phyloP scores from a whole-genome alignment of 2,329 filamentous ascomycete genomes.

The Arthrobotrys megalospora region DNA sequence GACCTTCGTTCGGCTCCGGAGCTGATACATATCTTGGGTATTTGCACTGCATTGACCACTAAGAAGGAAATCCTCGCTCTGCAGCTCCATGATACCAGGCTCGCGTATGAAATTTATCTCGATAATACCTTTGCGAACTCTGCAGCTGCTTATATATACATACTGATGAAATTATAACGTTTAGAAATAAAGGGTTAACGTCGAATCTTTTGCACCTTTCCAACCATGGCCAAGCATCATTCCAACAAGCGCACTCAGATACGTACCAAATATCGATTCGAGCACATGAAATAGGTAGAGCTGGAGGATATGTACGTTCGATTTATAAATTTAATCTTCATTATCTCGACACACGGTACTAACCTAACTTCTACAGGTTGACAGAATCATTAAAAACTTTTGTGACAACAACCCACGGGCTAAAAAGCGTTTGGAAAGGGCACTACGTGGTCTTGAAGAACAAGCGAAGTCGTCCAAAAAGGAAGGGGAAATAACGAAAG shows the following conservation, averaged over 20 bases:
- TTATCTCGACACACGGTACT: too few relatives aligned
- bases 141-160: too few relatives aligned
- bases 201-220: constrained; percentile 25
- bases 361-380: not conserved
- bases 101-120: constrained; percentile 4
- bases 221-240: constrained; percentile 20
- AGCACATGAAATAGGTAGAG: constrained; percentile 12
- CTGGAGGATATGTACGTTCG: constrained; percentile 4
- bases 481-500: constrained; percentile 2
- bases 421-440: constrained; percentile 8
- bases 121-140: too few relatives aligned
- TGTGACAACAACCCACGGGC: not conserved
- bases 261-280: constrained; percentile 25
- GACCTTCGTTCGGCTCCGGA: constrained; percentile 2
- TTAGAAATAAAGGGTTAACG: constrained; percentile 11
- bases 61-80: constrained; percentile 7
- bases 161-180: not conserved
- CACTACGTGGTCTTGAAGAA: not conserved
- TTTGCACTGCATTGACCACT: constrained; percentile 13
- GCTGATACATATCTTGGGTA: constrained; percentile 12
- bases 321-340: not conserved
- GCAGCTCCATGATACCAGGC: constrained; percentile 2
- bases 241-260: constrained; percentile 26
- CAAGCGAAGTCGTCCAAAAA: not conserved
- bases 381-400: constrained; percentile 22